Base-by-base conservation (phyloP, 2,329 filamentous ascomycete species). In the Taxawa tesnikishii region DNA sequence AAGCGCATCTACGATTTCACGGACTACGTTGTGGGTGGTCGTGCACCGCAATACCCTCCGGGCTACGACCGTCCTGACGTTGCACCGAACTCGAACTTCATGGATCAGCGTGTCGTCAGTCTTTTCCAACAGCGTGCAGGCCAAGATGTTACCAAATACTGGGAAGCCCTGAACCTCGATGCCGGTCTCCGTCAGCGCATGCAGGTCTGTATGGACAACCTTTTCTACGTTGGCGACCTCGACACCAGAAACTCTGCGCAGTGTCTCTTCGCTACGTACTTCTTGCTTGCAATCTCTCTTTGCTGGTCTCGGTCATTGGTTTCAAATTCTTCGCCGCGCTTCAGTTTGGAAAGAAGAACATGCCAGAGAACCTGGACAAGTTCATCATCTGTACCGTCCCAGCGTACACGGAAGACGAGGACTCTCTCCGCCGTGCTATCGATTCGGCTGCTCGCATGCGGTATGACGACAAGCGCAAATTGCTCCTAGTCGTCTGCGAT, bases 321-420 rank as follows among this genome's bases (percentile, higher is more conserved):
- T 92, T 96, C 75, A 98, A 98, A 56, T 98, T 98, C 65, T 70
- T 96, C 43, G 92, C 92, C 18, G 90, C 90, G 6, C 68, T 98
- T 37, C 90, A 98, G 51, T 98, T 98, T 48, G 79, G 83, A 27
- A 76, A 70, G 46, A 94, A 93, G 63, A 94, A 83, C 42, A 63
- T 88, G 23, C 92, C 90, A 0, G 90, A 98, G 59, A 90, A 94
- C 51, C 73, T 98, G 17, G 90, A 98, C 60, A 98, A 98, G 55
- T 98, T 98, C 54, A 70, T 98, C 54, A 94, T 98, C 59, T 93
- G 84, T 52, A 92, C 94, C 57, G 88, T 98, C 38, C 90, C 90
- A 0, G 90, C 85, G 2, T 98, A 98, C 50, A 98, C 90, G 1
- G 90, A 98, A 64, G 90, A 96, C 52, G 92, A 98, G 56, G 92